phyloP scores from a whole-genome alignment of 75 land plant genomes.

The Gnetum montanum region DNA sequence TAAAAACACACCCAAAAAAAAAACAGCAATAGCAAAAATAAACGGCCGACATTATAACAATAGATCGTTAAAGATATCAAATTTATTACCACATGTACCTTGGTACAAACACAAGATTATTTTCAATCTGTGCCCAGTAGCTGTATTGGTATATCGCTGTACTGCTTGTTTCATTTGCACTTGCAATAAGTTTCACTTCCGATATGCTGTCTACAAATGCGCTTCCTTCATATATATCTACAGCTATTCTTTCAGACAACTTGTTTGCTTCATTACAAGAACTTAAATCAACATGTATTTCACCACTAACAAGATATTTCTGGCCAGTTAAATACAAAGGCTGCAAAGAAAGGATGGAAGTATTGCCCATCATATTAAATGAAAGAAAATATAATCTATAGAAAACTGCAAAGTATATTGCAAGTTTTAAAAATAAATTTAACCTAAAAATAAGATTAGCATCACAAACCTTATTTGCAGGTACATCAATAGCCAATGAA shows the following conservation, averaged over 20 bases:
- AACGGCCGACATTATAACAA: too few species aligned
- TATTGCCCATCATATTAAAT: neutral
- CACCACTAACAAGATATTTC: slow-evolving; percentile 76
- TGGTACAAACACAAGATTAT: slow-evolving; percentile 58
- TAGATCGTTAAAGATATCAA: neutral
- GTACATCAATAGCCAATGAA: slow-evolving; percentile 30
- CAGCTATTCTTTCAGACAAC: slow-evolving; percentile 33
- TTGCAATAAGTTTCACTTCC: slow-evolving; percentile 32
- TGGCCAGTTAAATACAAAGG: slow-evolving; percentile 64
- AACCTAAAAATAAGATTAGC: too few species aligned
- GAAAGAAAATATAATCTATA: slow-evolving; percentile 6
- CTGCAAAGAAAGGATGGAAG: slow-evolving; percentile 26
- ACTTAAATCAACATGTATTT: slow-evolving; percentile 43
- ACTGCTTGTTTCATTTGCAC: slow-evolving; percentile 17
- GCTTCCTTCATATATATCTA: slow-evolving; percentile 35
- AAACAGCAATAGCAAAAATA: too few species aligned
- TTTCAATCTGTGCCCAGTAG: slow-evolving; percentile 70
- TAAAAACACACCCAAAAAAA: too few species aligned
- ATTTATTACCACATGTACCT: slow-evolving; percentile 39
- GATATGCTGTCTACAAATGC: slow-evolving; percentile 15
- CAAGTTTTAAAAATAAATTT: too few species aligned
- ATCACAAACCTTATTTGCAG: too few species aligned
- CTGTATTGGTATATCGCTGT: slow-evolving; percentile 51
- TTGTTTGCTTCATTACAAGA: slow-evolving; percentile 13
- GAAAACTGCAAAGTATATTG: too few species aligned